Evolutionary conservation across 2,329 filamentous ascomycete species (phyloP), one percentile per base, ranked within the genome.

Genomic region (Escovopsis sp.): DNA sequence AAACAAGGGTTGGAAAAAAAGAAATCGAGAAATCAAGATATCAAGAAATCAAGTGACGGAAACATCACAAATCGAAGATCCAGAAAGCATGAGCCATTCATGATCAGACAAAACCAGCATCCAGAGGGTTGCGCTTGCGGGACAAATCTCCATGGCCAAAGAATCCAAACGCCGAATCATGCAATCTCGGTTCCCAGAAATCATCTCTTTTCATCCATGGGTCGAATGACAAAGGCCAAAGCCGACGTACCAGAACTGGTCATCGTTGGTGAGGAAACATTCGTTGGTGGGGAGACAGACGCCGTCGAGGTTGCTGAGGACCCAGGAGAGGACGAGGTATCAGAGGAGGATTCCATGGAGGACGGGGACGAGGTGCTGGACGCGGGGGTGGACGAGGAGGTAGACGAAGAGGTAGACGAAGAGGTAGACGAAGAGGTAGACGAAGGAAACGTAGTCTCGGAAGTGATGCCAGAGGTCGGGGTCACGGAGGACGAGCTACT

Each of bases 221-320:
- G n/a, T 23, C 26, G 36, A 12, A 10, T 18, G 10, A 34, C 26
- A 33, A 50, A 37, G n/a, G 26, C 43, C 45, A 39, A 43, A 43
- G 53, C 51, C 54, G 53, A 59, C 56, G 56, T 59, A 59, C 56
- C 56, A 48, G 49, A 50, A 45, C 46, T 50, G 53, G 44, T 47
- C 44, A 38, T 32, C 43, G 45, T 33, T 39, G 47, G 45, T 34
- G 41, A 47, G 37, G 46, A 23, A 23, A 23, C 23, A 23, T 5
- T 45, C 33, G 47, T 43, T 10, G 43, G 39, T 41, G 26, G 39
- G 30, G 44, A 39, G 15, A 30, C 41, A 26, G 51, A 48, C 12
- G 46, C 41, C 40, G 48, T 46, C 33, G 49, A 43, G n/a, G 44
- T 35, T 8, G 43, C 40, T 34, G 47, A 46, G 40, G 51, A 51